Evolutionary conservation across 768 basidiomycete species (phyloP), one percentile per base, ranked within the genome.

Genomic region (Rhodotorula kratochvilovae): DNA sequence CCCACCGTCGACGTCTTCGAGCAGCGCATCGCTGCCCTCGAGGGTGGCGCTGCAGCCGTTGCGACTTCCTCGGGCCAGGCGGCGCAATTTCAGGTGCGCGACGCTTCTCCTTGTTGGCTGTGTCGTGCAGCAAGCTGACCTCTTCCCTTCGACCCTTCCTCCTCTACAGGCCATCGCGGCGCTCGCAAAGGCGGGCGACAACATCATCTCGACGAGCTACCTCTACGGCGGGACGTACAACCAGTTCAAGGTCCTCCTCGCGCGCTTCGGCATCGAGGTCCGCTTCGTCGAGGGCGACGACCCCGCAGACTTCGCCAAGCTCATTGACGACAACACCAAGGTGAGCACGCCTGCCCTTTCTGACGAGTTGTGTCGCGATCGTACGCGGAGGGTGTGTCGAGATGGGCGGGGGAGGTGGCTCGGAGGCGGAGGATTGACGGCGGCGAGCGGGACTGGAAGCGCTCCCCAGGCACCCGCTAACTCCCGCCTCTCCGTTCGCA

Each of bases 21-120:
- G 79, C 84, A 87, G 66, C 86, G 90, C 13, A 87, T 91, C 36
- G 87, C 89, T 8, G 88, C 88, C 0, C 83, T 91, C n/a, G 90
- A 92, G 79, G 88, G 89, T 19, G 90, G 90, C 35, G 83, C 82
- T 3, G 89, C 89, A 1, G 90, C 90, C 12, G 84, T 91, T 6
- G 90, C 90, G 5, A 84, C 87, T 0, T 78, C 84, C 10, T 81
- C 89, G 7, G 90, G 90, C 0, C 89, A 90, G 78, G 82, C 88
- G 13, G 90, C 90, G 0, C 89, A 91, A 76, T 89, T 90, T 80
- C 81, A 90, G 39, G 39, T 39, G 8, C 39, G 39, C 13, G 8
- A 7, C 39, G 39, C 13, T 13, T 13, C 39, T 39, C 39, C 39
- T 6, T 39, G 39, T 13, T n/a, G n/a, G n/a, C n/a, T n/a, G n/a